Base-by-base conservation (phyloP, 139 green algal species). In the Gonium pectorale region DNA sequence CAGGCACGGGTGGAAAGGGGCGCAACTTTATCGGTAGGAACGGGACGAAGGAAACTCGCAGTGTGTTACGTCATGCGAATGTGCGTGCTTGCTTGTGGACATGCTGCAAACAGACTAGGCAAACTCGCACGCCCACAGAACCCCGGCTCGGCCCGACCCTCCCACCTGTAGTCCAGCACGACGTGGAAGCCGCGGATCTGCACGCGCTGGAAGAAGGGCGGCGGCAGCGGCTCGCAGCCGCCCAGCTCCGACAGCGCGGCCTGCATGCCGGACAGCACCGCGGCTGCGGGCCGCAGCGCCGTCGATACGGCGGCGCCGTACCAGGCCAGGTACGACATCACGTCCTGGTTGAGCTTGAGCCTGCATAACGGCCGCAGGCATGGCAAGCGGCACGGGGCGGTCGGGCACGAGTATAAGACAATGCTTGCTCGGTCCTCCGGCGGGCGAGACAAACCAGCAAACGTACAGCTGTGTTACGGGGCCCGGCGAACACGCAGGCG, bases 301-400 rank as follows among this genome's bases (percentile, higher is more conserved):
- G 79, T 72, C 31, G 83, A 79, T 11, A 92, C 84, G 8, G 64
- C 54, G 3, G 22, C 54, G 63, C 52, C 54, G 68, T 92, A 92
- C n/a, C 71, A 86, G 5, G 86, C 73, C 0, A 95, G 82, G 77
- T 94, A 96, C n/a, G 67, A 54, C 24, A 96, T 68, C 11, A 94
- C 66, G 33, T 90, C 88, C 84, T 95, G 92, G 83, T 95, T 90
- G 7, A 97, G 74, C 43, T 80, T 67, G 35, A 91, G 67, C 46
- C 79, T 79, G 33, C 26, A 15, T 8, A 5, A 52, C 2, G 38
- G 5, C 49, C 13, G 17, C 49, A 56, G 49, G 13, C 13, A 56
- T n/a, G n/a, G n/a, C n/a, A n/a, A n/a, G n/a, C n/a, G n/a, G n/a
- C n/a, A n/a, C n/a, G n/a, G n/a, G n/a, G n/a, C n/a, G n/a, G n/a